A percentile compares a stretch with the other conserved stretches of the same genome.
Conservation (phyloP, 2,329 filamentous ascomycete genomes). For the Talaromyces sp. region DNA sequence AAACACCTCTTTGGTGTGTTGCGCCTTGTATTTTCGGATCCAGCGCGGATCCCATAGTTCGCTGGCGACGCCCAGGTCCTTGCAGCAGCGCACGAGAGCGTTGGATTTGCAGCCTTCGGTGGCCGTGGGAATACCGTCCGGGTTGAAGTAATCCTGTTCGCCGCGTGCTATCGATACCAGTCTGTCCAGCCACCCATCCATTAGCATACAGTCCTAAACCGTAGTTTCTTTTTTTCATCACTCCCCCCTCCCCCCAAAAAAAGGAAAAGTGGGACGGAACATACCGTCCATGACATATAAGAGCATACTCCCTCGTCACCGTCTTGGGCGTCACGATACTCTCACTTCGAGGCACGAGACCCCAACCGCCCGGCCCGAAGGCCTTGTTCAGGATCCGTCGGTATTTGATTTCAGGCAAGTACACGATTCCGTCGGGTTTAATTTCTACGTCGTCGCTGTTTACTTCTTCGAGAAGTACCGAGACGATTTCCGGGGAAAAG, state of each 20-base stretch:
- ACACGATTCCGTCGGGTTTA: conserved; percentile 95
- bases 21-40: conserved; percentile 75
- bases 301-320: conserved; percentile 86
- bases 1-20: conserved; percentile 74
- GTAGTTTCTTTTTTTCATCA: no score
- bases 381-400: conserved; percentile 80
- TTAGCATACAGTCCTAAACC: neutral
- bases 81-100: conserved; percentile 96
- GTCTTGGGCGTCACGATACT: conserved; percentile 76
- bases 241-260: no score
- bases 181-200: conserved; percentile 47
- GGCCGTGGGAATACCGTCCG: conserved; percentile 86
- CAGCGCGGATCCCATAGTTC: conserved; percentile 96
- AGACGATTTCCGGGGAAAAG: conserved; percentile 66
- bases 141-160: conserved; percentile 88
- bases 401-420: conserved; percentile 98
- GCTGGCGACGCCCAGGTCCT: conserved; percentile 89
- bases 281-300: conserved; percentile 82
- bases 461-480: conserved; percentile 65
- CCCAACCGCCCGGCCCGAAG: conserved; percentile 95
- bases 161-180: conserved; percentile 89
- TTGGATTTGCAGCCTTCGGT: conserved; percentile 98
- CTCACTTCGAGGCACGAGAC: conserved; percentile 81
- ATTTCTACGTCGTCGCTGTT: conserved; percentile 79
- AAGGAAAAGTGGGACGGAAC: neutral